Evolutionary conservation across 2,329 filamentous ascomycete genomes (phyloP).

Genomic region (Pezicula carpinea): DNA sequence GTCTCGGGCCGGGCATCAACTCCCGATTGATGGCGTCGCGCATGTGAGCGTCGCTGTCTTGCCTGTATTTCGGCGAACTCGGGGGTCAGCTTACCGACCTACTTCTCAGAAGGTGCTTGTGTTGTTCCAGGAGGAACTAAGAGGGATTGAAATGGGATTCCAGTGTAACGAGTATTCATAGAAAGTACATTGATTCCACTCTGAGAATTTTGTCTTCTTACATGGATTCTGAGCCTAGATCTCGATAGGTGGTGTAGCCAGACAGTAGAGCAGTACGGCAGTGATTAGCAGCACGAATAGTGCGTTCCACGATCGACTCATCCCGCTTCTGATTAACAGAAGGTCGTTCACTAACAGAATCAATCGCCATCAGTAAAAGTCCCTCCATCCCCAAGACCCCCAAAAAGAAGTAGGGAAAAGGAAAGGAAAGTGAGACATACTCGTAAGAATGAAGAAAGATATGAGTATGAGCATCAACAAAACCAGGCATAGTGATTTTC

Average conservation of each 20-base stretch:
- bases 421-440: background rate
- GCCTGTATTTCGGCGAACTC: too few relatives aligned
- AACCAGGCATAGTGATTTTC: conserved; percentile 43
- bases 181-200: too few relatives aligned
- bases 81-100: too few relatives aligned
- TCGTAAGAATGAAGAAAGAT: conserved; percentile 48
- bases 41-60: background rate
- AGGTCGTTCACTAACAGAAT: too few relatives aligned
- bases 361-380: too few relatives aligned
- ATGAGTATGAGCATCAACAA: conserved; percentile 51
- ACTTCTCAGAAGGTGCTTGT: too few relatives aligned
- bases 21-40: conserved; percentile 43
- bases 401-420: too few relatives aligned
- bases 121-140: too few relatives aligned
- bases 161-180: too few relatives aligned
- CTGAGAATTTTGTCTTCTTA: too few relatives aligned
- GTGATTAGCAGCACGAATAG: background rate
- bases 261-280: background rate
- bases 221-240: conserved; percentile 2
- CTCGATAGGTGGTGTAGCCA: background rate
- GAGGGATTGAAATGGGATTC: too few relatives aligned
- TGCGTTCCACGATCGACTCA: background rate
- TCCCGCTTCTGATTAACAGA: background rate
- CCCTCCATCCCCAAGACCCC: too few relatives aligned
- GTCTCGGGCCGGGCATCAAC: conserved; percentile 46